Base-by-base conservation (phyloP, 257 asterid species). In the Ballota nigra region DNA sequence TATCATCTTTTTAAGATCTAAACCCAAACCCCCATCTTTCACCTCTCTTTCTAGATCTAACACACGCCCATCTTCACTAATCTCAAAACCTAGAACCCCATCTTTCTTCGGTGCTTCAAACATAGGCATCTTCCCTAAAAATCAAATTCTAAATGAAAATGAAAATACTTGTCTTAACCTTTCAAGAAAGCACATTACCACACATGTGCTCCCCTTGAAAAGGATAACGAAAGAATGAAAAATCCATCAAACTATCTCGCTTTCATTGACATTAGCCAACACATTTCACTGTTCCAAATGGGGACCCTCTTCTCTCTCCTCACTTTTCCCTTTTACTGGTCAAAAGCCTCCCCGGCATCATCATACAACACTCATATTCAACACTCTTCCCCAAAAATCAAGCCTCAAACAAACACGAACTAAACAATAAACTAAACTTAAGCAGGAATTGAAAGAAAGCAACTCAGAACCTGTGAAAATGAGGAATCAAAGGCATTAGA, bases 1-100 rank as follows among this genome's bases (percentile, higher is more conserved):
- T 68, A 87, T 85, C 88, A 89, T 81, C 80, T 83, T 83, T 64
- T 83, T 87, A 73, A 89, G 88, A 82, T 87, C 92, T 74, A 85
- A 72, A 11, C 86, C 80, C 78, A 79, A 81, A 45, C 76, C 80
- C 24, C 89, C 89, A 68, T 79, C 79, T 78, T 78, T 86, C 9
- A 80, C 84, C 6, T 83, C 85, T 0, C 72, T 74, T 26, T 83
- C 85, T 19, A 86, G 80, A 84, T 82, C 89, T 45, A 83, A 75
- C 3, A 83, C 55, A 53, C 74, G 83, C 82, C 85, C 87, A 70
- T 68, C 79, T 8, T 81, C 83, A 22, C 80, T 73, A 65, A 75
- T 76, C 59, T 85, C 87, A 64, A 78, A 51, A 57, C 82, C 89
- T 38, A 77, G 72, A 69, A 75, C 23, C 63, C 83, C 90, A 55